Percentiles rank a stretch among this genome's conserved stretches.
Evolutionary conservation across 208 protist genomes (phyloP).

Genomic region (Acanthamoeba healyi): DNA sequence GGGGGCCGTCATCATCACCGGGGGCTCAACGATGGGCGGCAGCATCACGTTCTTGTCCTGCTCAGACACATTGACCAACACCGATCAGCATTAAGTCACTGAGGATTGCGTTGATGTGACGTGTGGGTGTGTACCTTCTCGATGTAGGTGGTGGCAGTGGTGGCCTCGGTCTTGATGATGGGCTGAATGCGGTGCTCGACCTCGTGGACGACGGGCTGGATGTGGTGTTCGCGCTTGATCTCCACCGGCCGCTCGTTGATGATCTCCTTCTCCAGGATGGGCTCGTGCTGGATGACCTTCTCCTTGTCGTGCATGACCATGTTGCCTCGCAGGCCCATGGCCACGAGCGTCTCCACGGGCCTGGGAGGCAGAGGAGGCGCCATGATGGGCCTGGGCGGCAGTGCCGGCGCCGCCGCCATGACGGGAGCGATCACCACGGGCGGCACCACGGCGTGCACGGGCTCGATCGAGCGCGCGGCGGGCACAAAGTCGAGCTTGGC

Average conservation of each 20-base stretch:
- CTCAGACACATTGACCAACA: too few species aligned
- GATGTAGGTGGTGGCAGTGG: not conserved
- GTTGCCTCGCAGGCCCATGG: not conserved
- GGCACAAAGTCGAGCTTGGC: not conserved
- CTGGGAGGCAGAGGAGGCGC: not conserved
- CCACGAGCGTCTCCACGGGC: not conserved
- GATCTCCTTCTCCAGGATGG: not conserved
- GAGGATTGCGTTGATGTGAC: too few species aligned
- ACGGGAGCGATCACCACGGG: not conserved
- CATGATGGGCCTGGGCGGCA: not conserved
- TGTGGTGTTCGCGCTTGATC: conserved; percentile 20
- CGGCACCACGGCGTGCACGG: too few species aligned
- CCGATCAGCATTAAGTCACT: too few species aligned
- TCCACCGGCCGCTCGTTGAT: not conserved
- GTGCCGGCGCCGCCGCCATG: too few species aligned
- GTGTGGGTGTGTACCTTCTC: not conserved
- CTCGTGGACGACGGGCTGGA: conserved; percentile 19
- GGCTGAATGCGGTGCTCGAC: conserved; percentile 9
- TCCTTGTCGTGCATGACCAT: not conserved
- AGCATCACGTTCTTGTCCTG: not conserved
- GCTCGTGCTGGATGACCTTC: not conserved
- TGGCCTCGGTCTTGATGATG: conserved; percentile 20
- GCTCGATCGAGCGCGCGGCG: too few species aligned
- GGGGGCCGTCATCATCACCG: too few species aligned
- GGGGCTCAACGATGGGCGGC: not conserved